Base-by-base conservation (phyloP, 305 asterid genomes). In the Solanum hybrid region DNA sequence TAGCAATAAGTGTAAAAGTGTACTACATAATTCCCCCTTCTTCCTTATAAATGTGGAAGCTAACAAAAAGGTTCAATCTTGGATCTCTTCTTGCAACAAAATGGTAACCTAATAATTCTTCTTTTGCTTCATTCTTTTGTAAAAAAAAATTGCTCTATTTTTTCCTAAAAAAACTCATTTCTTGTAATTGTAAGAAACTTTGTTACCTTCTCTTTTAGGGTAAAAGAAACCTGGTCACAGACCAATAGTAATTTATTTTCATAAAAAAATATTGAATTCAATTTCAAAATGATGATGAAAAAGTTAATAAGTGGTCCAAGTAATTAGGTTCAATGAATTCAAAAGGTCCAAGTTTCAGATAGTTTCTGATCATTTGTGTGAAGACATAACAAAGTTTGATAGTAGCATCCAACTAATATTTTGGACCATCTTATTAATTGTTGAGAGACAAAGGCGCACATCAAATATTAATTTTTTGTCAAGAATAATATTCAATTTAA, bases 51-150 rank as follows among this genome's bases (percentile, higher is more conserved):
- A 91, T 91, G 91, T 89, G 46, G 89, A 80, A 51, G 92, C 90
- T 92, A 90, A 92, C 90, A 76, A 80, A 90, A 91, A 88, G 87
- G 82, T 51, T 91, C 86, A 85, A 90, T 75, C 88, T 89, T 90
- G 89, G 90, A 87, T 89, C 89, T 88, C 88, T 77, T 91, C 88
- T 95, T 90, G 89, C 95, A 91, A 93, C 92, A 89, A 94, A 92
- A 94, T 92, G 92, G 95, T 86, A 90, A 93, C 82, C 56, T 32
- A 90, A 90, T 89, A 85, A 89, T 90, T 90, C 71, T 89, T 46
- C 81, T 91, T 90, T 86, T 84, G 90, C 88, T 89, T 89, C 88
- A 37, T 56, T 90, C 85, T 87, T 73, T 91, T 80, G 13, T 69
- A 9, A 31, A 42, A 89, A 85, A 51, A 26, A 31, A 1, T 82